phyloP scores from a whole-genome alignment of 2,329 filamentous ascomycete species.

The Apiospora aurea region DNA sequence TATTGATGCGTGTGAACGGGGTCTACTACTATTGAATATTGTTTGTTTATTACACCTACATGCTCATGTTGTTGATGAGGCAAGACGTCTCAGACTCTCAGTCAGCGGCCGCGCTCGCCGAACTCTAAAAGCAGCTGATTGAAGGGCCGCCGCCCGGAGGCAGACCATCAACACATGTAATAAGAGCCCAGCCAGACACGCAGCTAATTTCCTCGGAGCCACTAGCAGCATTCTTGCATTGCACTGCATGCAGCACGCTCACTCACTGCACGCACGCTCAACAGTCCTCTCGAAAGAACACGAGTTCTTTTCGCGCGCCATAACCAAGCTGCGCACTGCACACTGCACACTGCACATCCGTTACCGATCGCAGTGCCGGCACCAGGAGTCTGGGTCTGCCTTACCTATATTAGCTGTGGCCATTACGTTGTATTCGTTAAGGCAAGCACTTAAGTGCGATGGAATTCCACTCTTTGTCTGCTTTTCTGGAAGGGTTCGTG shows the following conservation, averaged over 20 bases:
- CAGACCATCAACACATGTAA: neutral
- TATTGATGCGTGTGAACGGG: neutral
- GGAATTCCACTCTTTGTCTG: neutral
- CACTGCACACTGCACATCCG: too few relatives aligned
- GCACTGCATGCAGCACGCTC: neutral
- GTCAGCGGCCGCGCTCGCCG: neutral
- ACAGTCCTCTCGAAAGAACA: neutral
- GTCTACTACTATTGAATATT: neutral
- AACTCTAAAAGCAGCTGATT: neutral
- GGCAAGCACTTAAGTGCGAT: too few relatives aligned
- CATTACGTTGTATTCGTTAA: neutral
- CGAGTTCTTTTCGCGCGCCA: neutral
- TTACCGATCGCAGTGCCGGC: neutral
- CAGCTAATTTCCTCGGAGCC: conserved; percentile 7
- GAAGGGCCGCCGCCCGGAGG: neutral
- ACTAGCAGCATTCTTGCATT: conserved; percentile 10
- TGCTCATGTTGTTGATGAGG: neutral
- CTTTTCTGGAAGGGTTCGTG: neutral
- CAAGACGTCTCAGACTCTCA: neutral
- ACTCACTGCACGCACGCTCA: neutral
- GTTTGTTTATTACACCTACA: neutral
- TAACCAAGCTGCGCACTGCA: neutral
- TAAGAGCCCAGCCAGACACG: neutral
- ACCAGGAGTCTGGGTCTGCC: neutral
- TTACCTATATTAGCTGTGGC: conserved; percentile 11